Evolutionary conservation across 2,329 filamentous ascomycete genomes (phyloP).

Genomic region (Cryoendolithus antarcticus): DNA sequence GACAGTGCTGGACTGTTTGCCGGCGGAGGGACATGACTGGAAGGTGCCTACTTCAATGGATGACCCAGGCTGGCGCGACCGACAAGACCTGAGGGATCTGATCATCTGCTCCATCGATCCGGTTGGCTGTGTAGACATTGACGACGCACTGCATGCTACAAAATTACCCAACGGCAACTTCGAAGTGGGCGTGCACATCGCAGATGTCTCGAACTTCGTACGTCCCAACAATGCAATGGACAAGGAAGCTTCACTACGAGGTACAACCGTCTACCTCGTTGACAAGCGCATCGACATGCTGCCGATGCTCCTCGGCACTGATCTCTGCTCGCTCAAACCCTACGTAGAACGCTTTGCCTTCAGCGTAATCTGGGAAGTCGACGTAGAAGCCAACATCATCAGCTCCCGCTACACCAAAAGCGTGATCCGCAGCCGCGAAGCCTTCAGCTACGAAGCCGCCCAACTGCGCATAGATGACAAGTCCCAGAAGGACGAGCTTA

Average conservation of each 20-base stretch:
- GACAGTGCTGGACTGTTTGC: conserved; percentile 85
- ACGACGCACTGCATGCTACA: conserved; percentile 85
- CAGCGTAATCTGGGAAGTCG: conserved; percentile 62
- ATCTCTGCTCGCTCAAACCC: conserved; percentile 91
- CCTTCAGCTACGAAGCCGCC: conserved; percentile 95
- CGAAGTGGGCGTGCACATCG: conserved; percentile 95
- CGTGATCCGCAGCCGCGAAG: conserved; percentile 90
- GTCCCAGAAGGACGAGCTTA: conserved; percentile 79
- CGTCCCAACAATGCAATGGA: conserved; percentile 98
- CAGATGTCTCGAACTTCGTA: conserved; percentile 98
- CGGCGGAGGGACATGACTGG: conserved; percentile 86
- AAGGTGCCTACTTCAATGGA: conserved; percentile 68
- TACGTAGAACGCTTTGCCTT: conserved; percentile 69
- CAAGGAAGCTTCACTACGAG: conserved; percentile 80
- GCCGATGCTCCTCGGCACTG: conserved; percentile 87
- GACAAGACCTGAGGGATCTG: conserved; percentile 71
- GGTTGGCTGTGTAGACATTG: conserved; percentile 91
- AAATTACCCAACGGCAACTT: conserved; percentile 82
- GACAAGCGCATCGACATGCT: conserved; percentile 99
- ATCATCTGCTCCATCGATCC: conserved; percentile 97
- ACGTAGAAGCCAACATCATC: conserved; percentile 71
- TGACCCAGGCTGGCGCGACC: conserved; percentile 75
- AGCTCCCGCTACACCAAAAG: conserved; percentile 88
- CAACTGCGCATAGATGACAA: conserved; percentile 86
- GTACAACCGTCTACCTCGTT: conserved; percentile 92